A percentile compares a stretch with the other conserved stretches of the same genome.
Conservation (phyloP, 768 basidiomycete genomes). For the Boletus rubroflammeus region DNA sequence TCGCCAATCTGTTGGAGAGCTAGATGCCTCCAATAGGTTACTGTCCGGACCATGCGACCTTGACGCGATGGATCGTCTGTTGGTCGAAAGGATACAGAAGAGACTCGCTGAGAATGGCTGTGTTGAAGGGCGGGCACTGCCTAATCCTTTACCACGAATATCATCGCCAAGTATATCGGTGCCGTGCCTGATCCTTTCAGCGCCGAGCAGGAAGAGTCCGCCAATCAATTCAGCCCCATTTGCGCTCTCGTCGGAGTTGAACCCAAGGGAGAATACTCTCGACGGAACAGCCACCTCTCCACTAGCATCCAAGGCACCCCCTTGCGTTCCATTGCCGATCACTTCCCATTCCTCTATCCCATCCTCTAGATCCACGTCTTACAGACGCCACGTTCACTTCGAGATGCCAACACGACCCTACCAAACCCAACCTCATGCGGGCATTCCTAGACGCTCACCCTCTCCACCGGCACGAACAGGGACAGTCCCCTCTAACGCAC, state of each 20-base stretch:
- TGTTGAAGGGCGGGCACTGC: constrained; percentile 17
- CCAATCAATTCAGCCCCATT: not conserved
- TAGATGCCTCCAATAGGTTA: constrained; percentile 1
- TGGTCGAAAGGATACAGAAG: constrained; percentile 33
- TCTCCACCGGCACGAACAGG: constrained; percentile 22
- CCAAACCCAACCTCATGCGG: constrained; percentile 2
- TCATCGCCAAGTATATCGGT: constrained; percentile 24
- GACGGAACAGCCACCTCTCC: not conserved
- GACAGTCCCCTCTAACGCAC: constrained; percentile 1
- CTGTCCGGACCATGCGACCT: constrained; percentile 5
- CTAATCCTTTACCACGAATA: constrained; percentile 20
- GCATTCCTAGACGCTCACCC: constrained; percentile 22
- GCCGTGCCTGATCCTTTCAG: constrained; percentile 18
- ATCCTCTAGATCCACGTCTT: not conserved
- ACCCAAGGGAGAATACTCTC: not conserved
- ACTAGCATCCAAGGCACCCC: not conserved
- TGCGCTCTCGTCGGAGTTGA: not conserved
- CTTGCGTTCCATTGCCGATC: constrained; percentile 1
- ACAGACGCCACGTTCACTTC: constrained; percentile 25
- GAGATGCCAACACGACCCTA: constrained; percentile 6
- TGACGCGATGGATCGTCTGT: constrained; percentile 31
- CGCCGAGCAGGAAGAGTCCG: constrained; percentile 7
- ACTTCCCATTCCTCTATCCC: constrained; percentile 2
- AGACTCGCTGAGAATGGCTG: constrained; percentile 33
- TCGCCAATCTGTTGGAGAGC: constrained; percentile 4